Evolutionary conservation across 352 stramenopile species (phyloP).

Genomic region (Globisporangium viniferum): DNA sequence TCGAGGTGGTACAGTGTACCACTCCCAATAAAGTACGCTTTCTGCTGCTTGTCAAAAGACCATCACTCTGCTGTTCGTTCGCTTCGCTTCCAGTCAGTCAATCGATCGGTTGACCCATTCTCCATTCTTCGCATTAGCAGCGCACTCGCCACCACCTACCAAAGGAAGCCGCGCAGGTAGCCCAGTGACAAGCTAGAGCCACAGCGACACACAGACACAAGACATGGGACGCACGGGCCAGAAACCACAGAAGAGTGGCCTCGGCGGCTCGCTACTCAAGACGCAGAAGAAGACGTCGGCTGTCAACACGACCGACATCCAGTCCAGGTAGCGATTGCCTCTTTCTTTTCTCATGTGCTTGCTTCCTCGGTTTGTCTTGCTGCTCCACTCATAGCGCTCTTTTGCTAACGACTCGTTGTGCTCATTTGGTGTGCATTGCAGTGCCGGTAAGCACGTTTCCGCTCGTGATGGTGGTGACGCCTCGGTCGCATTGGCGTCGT

Average conservation of each 20-base stretch:
- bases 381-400: not conserved
- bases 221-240: conserved; percentile 69
- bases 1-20: not conserved
- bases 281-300: conserved; percentile 75
- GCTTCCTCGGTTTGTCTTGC: not conserved
- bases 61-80: conserved; percentile 7
- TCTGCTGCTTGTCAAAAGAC: conserved; percentile 1
- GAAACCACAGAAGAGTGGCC: conserved; percentile 69
- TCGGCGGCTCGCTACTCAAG: conserved; percentile 73
- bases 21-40: conserved; percentile 1
- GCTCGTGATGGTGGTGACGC: conserved; percentile 78
- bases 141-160: not conserved
- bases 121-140: not conserved
- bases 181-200: not conserved
- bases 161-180: not conserved
- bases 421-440: conserved; percentile 13
- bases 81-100: conserved; percentile 11
- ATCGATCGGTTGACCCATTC: conserved; percentile 7
- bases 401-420: not conserved
- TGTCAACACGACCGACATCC: conserved; percentile 65
- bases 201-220: conserved; percentile 4
- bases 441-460: conserved; percentile 82
- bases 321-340: conserved; percentile 47
- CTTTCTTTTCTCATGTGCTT: conserved; percentile 2
- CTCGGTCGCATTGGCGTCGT: conserved; percentile 76